These are phyloP conservation scores for Vigna trinervia DNA, from an alignment of 306 rosid species.

Conservation along the genomic window DNA sequence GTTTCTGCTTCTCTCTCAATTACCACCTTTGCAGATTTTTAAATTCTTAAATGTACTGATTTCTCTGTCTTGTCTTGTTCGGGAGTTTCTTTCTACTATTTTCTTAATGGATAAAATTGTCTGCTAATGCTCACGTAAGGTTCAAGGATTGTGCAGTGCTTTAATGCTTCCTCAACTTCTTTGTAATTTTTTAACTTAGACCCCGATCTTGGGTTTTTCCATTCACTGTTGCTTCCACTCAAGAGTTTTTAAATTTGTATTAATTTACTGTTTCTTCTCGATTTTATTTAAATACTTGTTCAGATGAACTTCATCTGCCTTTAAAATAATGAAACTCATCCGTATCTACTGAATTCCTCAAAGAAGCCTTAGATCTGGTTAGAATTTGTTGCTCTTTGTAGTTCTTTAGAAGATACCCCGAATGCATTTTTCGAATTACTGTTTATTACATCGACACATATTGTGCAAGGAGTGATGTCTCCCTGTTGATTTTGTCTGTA, in stretches of 20 bases:
- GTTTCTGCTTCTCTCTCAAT: constrained; percentile 2
- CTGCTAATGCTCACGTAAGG: neutral
- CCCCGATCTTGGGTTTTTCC: constrained; percentile 7
- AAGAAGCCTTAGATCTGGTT: constrained; percentile 8
- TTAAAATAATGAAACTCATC: neutral
- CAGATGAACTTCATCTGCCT: neutral
- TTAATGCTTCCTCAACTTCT: neutral
- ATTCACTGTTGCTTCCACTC: constrained; percentile 5
- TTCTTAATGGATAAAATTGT: neutral
- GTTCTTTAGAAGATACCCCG: neutral
- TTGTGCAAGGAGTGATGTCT: neutral
- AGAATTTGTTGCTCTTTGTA: neutral
- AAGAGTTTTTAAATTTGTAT: neutral
- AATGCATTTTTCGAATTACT: neutral
- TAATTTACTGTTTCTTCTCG: neutral
- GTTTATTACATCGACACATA: neutral
- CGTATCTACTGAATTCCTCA: neutral
- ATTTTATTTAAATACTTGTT: neutral
- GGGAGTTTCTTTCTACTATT: neutral
- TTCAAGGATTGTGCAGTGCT: neutral
- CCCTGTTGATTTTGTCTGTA: neutral
- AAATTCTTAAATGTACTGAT: neutral
- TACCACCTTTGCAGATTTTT: neutral
- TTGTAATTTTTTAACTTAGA: neutral
- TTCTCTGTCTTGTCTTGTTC: neutral